These are phyloP conservation scores for Magnolia officinalis DNA, from an alignment of 164 flowering plant genomes.

Conservation along the genomic window DNA sequence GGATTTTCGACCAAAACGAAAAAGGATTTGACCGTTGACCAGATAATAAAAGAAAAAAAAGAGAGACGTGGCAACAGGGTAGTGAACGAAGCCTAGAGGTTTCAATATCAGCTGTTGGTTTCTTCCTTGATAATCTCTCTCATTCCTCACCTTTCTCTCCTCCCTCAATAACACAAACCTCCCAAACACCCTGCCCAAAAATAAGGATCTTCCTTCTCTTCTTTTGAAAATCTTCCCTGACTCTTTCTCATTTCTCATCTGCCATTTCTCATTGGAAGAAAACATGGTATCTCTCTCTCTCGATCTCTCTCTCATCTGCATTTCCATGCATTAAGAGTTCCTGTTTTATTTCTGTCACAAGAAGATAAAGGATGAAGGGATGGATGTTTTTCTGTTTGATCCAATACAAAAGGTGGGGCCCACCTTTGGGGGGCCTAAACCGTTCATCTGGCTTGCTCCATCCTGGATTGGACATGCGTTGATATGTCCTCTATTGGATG, in stretches of 20 bases:
- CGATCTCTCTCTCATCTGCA: neutral
- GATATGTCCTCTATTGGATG: neutral
- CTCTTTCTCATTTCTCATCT: conserved; percentile 3
- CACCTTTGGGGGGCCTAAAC: neutral
- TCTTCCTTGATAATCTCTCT: neutral
- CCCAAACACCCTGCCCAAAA: conserved; percentile 3
- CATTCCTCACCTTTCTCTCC: conserved; percentile 1
- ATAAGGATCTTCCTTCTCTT: conserved; percentile 7
- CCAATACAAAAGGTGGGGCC: neutral
- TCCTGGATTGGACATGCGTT: neutral
- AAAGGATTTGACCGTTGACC: neutral
- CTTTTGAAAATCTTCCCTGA: neutral
- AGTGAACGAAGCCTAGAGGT: neutral
- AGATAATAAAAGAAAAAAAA: neutral
- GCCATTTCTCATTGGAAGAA: conserved; percentile 1
- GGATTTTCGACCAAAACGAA: neutral
- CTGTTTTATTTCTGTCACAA: neutral
- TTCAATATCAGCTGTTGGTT: neutral
- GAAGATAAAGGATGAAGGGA: neutral
- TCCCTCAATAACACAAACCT: neutral
- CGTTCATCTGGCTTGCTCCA: neutral
- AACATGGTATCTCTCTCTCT: conserved; percentile 4
- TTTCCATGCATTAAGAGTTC: neutral
- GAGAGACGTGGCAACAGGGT: conserved; percentile 4
- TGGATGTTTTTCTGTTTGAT: neutral